Percentiles rank a stretch among this genome's conserved stretches.
Conservation (phyloP, 192 early-diverging fungal species). For the Lobosporangium transversale region DNA sequence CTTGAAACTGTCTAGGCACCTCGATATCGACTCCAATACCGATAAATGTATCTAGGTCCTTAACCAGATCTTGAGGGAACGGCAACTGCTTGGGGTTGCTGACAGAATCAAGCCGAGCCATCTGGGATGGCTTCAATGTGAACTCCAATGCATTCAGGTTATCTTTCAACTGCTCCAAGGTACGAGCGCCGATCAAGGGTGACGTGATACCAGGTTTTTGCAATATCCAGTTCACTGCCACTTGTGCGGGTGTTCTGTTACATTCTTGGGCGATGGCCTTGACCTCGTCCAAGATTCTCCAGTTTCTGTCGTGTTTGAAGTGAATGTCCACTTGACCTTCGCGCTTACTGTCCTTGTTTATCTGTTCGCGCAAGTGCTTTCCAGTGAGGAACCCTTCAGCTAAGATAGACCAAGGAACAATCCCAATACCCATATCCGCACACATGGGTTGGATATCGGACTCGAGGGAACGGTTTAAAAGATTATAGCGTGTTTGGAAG, state of each 20-base stretch:
- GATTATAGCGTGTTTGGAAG: conserved; percentile 44
- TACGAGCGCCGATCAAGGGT: conserved; percentile 48
- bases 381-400: conserved; percentile 62
- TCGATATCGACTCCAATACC: conserved; percentile 24
- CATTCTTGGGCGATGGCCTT: conserved; percentile 53
- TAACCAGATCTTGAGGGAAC: conserved; percentile 38
- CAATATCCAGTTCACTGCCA: conserved; percentile 59
- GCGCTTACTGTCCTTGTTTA: conserved; percentile 5
- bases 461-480: conserved; percentile 46
- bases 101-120: conserved; percentile 42
- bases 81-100: conserved; percentile 44
- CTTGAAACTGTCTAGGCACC: conserved; percentile 22
- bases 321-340: conserved; percentile 9
- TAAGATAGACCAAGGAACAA: conserved; percentile 66
- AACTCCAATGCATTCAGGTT: conserved; percentile 52
- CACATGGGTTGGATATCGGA: conserved; percentile 51
- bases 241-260: conserved; percentile 53
- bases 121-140: conserved; percentile 41
- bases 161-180: conserved; percentile 40
- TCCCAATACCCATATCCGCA: conserved; percentile 42
- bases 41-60: conserved; percentile 21
- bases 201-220: conserved; percentile 57
- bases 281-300: conserved; percentile 57
- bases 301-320: conserved; percentile 32
- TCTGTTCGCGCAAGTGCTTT: conserved; percentile 31